Percentiles rank a stretch among this genome's conserved stretches.
These are phyloP conservation scores for Mortierella sp. DNA, from an alignment of 371 early-diverging fungal species.

Conservation along the genomic window DNA sequence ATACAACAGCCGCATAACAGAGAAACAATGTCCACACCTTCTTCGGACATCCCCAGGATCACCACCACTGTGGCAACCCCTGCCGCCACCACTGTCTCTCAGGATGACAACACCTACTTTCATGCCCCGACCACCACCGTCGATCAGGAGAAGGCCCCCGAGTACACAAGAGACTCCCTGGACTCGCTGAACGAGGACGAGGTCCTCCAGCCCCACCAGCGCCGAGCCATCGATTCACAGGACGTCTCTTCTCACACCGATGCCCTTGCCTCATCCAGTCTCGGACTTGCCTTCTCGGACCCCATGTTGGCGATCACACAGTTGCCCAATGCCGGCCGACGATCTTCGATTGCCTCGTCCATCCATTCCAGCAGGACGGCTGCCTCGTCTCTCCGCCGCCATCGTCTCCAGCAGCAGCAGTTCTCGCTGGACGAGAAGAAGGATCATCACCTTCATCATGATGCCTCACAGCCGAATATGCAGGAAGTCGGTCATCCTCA, in stretches of 20 bases:
- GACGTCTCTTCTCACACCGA: conserved; percentile 14
- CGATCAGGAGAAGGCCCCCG: neutral
- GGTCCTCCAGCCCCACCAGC: conserved; percentile 32
- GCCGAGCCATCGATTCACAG: conserved; percentile 43
- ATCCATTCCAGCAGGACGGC: conserved; percentile 34
- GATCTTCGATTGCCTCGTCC: conserved; percentile 44
- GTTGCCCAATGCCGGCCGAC: conserved; percentile 32
- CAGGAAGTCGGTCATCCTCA: conserved; percentile 12
- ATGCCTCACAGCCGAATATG: conserved; percentile 4
- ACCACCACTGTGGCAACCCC: conserved; percentile 37
- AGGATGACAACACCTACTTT: conserved; percentile 12
- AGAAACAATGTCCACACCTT: conserved; percentile 12
- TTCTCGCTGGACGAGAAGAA: conserved; percentile 24
- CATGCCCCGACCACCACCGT: conserved; percentile 10
- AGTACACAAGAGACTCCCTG: conserved; percentile 17
- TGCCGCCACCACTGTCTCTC: neutral
- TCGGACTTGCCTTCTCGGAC: conserved; percentile 46
- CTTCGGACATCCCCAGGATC: conserved; percentile 27
- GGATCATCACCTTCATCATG: neutral
- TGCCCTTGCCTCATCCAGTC: conserved; percentile 24
- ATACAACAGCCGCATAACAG: neutral
- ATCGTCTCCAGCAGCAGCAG: conserved; percentile 23
- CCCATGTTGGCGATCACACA: conserved; percentile 54
- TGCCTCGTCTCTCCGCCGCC: conserved; percentile 22
- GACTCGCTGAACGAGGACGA: conserved; percentile 32